Evolutionary conservation across 345 rosid genomes (phyloP).

Genomic region (Gossypium longicalyx): DNA sequence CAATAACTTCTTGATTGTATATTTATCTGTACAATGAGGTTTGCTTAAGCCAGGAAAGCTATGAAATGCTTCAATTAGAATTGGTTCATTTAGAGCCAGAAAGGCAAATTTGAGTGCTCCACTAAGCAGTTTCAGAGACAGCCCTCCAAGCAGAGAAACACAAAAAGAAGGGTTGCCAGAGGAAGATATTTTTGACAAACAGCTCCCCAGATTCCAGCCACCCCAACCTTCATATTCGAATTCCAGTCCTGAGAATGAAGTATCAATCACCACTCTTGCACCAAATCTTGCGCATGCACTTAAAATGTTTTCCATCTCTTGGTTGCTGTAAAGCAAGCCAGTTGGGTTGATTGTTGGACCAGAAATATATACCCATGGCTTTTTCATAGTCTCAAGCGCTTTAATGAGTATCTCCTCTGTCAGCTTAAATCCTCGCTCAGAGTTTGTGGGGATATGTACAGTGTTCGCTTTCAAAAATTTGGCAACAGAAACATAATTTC

Average conservation of each 20-base stretch:
- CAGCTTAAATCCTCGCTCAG: conserved; percentile 59
- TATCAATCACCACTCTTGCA: conserved; percentile 81
- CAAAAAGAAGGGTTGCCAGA: conserved; percentile 42
- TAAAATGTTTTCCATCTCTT: conserved; percentile 61
- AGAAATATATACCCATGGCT: conserved; percentile 86
- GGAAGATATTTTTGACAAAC: conserved; percentile 42
- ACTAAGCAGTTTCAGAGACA: conserved; percentile 64
- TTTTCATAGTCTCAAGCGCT: conserved; percentile 48
- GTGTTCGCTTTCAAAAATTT: conserved; percentile 64
- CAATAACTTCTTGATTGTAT: conserved; percentile 76
- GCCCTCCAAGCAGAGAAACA: conserved; percentile 72
- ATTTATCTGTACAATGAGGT: conserved; percentile 76
- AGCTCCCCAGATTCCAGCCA: conserved; percentile 54
- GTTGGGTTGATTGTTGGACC: conserved; percentile 92
- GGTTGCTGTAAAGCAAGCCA: conserved; percentile 66
- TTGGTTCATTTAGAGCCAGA: conserved; percentile 49
- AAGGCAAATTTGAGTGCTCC: conserved; percentile 71
- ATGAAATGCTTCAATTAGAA: conserved; percentile 52
- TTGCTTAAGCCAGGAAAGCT: conserved; percentile 78
- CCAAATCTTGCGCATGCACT: conserved; percentile 64
- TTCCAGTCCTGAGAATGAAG: conserved; percentile 87
- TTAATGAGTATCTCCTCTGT: conserved; percentile 41
- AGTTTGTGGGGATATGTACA: conserved; percentile 47
- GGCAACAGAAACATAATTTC: conserved; percentile 75
- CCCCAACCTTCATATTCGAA: conserved; percentile 49